These are phyloP conservation scores for Lojkania enalia DNA, from an alignment of 2,329 filamentous ascomycete genomes.

Conservation along the genomic window DNA sequence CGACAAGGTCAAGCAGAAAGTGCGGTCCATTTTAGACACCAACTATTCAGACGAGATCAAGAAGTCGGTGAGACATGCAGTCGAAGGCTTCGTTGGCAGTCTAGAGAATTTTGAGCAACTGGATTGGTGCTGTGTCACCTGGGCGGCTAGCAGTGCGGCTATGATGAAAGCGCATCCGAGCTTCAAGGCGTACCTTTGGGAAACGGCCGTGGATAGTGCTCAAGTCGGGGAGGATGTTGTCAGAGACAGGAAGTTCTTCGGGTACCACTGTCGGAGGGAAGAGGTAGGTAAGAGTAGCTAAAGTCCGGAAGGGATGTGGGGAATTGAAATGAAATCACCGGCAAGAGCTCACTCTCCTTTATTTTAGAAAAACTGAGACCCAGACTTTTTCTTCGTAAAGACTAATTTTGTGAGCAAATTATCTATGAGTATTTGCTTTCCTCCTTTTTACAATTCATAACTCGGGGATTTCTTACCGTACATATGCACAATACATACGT, in stretches of 20 bases:
- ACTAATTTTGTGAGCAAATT: too few relatives aligned
- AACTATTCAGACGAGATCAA: background rate
- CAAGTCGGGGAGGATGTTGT: background rate
- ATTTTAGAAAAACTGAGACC: too few relatives aligned
- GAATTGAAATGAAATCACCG: too few relatives aligned
- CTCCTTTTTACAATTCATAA: too few relatives aligned
- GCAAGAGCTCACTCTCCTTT: too few relatives aligned
- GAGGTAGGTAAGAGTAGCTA: too few relatives aligned
- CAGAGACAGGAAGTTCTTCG: background rate
- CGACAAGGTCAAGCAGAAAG: background rate
- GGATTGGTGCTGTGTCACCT: constrained; percentile 5
- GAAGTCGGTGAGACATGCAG: background rate
- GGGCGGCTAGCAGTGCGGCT: background rate
- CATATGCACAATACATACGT: too few relatives aligned
- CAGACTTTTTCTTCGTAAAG: too few relatives aligned
- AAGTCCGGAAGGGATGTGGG: too few relatives aligned
- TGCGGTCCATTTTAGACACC: background rate
- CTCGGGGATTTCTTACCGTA: too few relatives aligned
- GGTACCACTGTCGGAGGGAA: too few relatives aligned
- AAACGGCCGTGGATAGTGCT: background rate
- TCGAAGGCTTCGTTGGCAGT: constrained; percentile 3
- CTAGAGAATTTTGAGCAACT: background rate
- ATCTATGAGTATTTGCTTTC: too few relatives aligned
- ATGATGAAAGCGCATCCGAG: background rate
- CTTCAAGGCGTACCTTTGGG: constrained; percentile 1